Evolutionary conservation across 164 flowering plant genomes (phyloP).

Genomic region (Paratinospora sagittata): DNA sequence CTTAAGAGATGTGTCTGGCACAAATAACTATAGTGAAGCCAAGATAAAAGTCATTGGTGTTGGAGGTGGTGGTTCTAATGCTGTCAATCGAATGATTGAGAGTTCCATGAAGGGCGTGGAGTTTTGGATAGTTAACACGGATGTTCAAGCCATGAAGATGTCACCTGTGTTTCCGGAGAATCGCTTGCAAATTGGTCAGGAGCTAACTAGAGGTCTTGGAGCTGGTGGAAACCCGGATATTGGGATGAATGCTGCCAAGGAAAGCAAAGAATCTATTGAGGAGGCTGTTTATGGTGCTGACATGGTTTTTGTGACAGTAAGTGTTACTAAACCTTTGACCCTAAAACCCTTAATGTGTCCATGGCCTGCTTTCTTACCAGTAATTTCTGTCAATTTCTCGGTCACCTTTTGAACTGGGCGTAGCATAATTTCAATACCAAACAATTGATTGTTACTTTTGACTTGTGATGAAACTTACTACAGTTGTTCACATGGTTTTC

Average conservation of each 20-base stretch:
- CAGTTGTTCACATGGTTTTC: no score
- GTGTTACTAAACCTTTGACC: no score
- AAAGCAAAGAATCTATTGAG: conserved; percentile 73
- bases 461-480: no score
- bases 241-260: conserved; percentile 95
- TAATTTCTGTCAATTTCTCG: no score
- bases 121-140: conserved; percentile 98
- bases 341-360: no score
- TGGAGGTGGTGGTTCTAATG: conserved; percentile 99
- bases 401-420: no score
- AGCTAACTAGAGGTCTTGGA: conserved; percentile 93
- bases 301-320: conserved; percentile 95
- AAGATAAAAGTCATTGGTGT: conserved; percentile 96
- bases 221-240: conserved; percentile 98
- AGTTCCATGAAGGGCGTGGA: conserved; percentile 94
- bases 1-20: conserved; percentile 30
- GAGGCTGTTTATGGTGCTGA: conserved; percentile 87
- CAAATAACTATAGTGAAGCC: conserved; percentile 60
- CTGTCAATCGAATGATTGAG: conserved; percentile 96
- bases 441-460: no score
- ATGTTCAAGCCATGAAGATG: conserved; percentile 92
- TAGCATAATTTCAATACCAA: no score
- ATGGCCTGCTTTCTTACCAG: no score
- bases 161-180: conserved; percentile 80
- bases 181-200: conserved; percentile 84